Conservation (phyloP, 306 rosid species). For the Gastrolobium bilobum region DNA sequence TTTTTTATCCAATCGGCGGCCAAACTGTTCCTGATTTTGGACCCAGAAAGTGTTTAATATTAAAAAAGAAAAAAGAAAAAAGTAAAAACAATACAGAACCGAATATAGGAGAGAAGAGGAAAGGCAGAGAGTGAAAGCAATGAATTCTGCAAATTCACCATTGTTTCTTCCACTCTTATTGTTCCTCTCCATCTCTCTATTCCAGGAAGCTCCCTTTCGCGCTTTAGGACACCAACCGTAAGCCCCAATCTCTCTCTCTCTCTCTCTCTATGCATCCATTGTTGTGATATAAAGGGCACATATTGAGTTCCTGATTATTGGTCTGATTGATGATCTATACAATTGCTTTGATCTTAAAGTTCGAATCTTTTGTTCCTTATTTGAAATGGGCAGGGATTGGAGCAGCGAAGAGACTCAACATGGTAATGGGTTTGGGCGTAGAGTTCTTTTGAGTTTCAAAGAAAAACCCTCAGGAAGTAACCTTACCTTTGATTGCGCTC, state of each 20-base stretch:
- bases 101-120: conserved; percentile 23
- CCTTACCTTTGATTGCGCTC: conserved; percentile 82
- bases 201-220: conserved; percentile 46
- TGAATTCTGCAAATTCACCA: conserved; percentile 54
- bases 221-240: conserved; percentile 63
- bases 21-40: too few species aligned
- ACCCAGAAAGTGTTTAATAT: not conserved
- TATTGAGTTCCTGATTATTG: not conserved
- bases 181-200: conserved; percentile 51
- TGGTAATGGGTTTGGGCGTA: conserved; percentile 58
- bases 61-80: not conserved
- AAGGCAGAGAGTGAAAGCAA: conserved; percentile 35
- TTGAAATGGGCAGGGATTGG: conserved; percentile 56
- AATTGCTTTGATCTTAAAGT: conserved; percentile 42
- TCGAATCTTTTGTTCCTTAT: conserved; percentile 28
- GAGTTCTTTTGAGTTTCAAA: conserved; percentile 76
- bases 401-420: conserved; percentile 48
- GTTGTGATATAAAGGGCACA: conserved; percentile 3
- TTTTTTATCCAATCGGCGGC: too few species aligned
- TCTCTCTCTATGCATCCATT: not conserved
- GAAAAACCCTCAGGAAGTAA: conserved; percentile 79
- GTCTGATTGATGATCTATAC: conserved; percentile 33
- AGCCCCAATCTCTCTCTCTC: conserved; percentile 44
- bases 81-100: not conserved
- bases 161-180: conserved; percentile 47